A percentile compares a stretch with the other conserved stretches of the same genome.
These are phyloP conservation scores for Stephania yunnanensis DNA, from an alignment of 164 flowering plant genomes.

Conservation along the genomic window DNA sequence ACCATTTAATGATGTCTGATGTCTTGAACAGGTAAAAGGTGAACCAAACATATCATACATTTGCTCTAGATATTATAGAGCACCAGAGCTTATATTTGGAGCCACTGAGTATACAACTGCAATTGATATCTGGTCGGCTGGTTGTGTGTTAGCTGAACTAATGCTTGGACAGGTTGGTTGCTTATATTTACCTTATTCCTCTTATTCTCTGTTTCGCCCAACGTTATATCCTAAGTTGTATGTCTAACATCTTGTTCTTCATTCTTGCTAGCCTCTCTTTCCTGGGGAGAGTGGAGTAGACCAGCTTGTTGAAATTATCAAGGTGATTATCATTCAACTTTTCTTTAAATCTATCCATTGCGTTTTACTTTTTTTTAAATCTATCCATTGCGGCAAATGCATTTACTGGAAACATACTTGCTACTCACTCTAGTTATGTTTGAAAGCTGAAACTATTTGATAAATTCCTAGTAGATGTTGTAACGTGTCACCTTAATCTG, in stretches of 20 bases:
- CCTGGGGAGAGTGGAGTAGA: conserved; percentile 94
- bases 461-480: background rate
- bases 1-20: background rate
- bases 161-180: conserved; percentile 55
- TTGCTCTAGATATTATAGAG: conserved; percentile 64
- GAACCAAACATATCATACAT: conserved; percentile 68
- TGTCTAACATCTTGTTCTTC: background rate
- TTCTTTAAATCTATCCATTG: background rate
- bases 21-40: conserved; percentile 49
- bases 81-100: conserved; percentile 71
- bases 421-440: background rate
- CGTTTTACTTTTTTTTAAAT: background rate
- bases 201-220: background rate
- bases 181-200: background rate
- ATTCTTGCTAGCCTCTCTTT: conserved; percentile 60
- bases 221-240: background rate
- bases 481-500: background rate
- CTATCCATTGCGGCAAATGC: background rate
- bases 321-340: conserved; percentile 35
- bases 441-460: background rate
- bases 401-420: background rate
- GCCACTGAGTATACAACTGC: conserved; percentile 68
- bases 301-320: conserved; percentile 90
- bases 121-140: conserved; percentile 68
- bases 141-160: conserved; percentile 63